Evolutionary conservation across 108 stramenopile genomes (phyloP).

Genomic region (Stephanodiscus triporus): DNA sequence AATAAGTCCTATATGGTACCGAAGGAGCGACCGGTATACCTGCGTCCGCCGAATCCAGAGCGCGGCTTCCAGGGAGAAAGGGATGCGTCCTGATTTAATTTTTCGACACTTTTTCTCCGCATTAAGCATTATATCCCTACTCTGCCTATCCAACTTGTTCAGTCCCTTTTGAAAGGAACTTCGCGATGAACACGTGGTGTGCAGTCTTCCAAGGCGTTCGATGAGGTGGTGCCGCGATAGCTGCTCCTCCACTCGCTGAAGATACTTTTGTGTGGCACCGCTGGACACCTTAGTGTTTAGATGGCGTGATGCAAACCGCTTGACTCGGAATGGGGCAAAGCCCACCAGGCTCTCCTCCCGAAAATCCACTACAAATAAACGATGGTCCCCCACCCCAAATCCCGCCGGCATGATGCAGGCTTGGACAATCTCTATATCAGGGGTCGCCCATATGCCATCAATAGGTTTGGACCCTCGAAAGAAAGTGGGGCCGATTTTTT

Average conservation of each 20-base stretch:
- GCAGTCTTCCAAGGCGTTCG: no score
- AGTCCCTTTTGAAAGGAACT: background rate
- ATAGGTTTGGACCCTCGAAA: conserved; percentile 11
- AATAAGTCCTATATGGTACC: background rate
- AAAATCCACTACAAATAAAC: conserved; percentile 10
- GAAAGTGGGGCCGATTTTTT: conserved; percentile 12
- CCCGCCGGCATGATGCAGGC: conserved; percentile 21
- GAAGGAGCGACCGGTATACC: background rate
- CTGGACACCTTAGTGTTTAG: conserved; percentile 10
- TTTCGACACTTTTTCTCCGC: conserved; percentile 19
- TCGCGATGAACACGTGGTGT: no score
- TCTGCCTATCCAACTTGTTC: conserved; percentile 3
- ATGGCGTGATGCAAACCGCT: background rate
- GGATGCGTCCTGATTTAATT: background rate
- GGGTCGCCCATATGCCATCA: conserved; percentile 1
- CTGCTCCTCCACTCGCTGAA: background rate
- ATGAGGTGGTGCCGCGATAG: no score
- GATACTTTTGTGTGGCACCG: background rate
- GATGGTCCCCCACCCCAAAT: conserved; percentile 20
- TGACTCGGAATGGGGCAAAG: background rate
- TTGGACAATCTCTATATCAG: background rate
- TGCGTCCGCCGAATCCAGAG: conserved; percentile 14
- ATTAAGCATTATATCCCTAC: background rate
- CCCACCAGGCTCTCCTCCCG: background rate
- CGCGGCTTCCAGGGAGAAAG: conserved; percentile 15